Evolutionary conservation across 163 green algal genomes (phyloP), one percentile per base, ranked within the genome.

Genomic region (Picocystis sp.): DNA sequence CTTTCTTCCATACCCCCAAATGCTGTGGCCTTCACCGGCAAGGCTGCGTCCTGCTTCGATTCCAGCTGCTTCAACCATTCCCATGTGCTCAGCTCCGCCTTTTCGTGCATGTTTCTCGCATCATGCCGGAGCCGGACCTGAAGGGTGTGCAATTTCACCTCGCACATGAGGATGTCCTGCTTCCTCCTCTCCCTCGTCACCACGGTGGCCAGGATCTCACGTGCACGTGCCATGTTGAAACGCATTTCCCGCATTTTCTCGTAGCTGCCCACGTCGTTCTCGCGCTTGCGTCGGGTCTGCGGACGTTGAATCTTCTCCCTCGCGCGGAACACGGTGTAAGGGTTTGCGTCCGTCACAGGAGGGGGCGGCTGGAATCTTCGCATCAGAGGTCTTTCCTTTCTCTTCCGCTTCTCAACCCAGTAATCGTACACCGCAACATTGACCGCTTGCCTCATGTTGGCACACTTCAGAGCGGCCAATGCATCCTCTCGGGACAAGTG

Each of bases 281-380:
- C 83, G 8, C 81, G 63, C 21, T 79, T 71, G 24, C 88, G 70
- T 29, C 87, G 75, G 19, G 84, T 93, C 70, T 92, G 78, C 12
- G 87, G 87, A 35, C 84, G 66, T 65, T 94, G 77, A n/a, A 78
- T 67, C 55, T 79, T 82, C 58, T 94, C 87, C 0, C 87, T 78
- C 21, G 81, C 76, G 66, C 87, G 86, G 70, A 96, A 96, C 8
- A 92, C 82, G 56, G 90, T 90, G 70, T 82, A 92, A 1, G 87
- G 87, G 69, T 97, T 93, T 10, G 72, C 81, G 63, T 96, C 84
- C 43, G 62, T 82, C 38, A 75, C 46, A 10, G 75, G 63, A 1
- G 84, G 92, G 8, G 81, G 79, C 17, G 86, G 80, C 67, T 88
- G 78, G n/a, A 70, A 43, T 52, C 74, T 65, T 8, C 86, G 70